These are phyloP conservation scores for Venturia nashicola DNA, from an alignment of 2,329 filamentous ascomycete genomes.

Conservation along the genomic window DNA sequence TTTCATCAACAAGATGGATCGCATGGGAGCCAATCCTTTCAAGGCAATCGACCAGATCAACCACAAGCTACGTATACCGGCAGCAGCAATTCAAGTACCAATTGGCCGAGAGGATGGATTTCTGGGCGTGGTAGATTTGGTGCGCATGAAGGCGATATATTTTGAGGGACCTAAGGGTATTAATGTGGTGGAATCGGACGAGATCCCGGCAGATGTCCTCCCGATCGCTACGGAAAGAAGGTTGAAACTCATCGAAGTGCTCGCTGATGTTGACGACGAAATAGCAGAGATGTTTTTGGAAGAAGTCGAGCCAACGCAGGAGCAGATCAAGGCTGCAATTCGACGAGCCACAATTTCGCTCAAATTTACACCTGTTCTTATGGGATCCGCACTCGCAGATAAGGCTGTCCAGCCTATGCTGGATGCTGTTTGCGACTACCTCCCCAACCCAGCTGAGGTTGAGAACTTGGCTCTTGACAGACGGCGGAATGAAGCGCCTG, in stretches of 20 bases:
- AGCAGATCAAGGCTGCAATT: slow-evolving; percentile 86
- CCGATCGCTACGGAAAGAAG: slow-evolving; percentile 72
- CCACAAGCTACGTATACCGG: slow-evolving; percentile 82
- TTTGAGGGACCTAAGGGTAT: slow-evolving; percentile 75
- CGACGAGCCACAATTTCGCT: slow-evolving; percentile 76
- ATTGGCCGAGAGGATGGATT: slow-evolving; percentile 90
- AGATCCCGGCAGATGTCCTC: slow-evolving; percentile 69
- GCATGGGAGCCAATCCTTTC: slow-evolving; percentile 96
- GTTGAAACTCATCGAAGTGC: slow-evolving; percentile 77
- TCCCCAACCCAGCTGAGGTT: slow-evolving; percentile 83
- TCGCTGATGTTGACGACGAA: slow-evolving; percentile 95
- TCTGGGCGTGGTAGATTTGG: slow-evolving; percentile 81
- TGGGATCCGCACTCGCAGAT: slow-evolving; percentile 91
- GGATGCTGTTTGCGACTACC: slow-evolving; percentile 89
- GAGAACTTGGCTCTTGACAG: slow-evolving; percentile 82
- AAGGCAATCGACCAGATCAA: slow-evolving; percentile 98
- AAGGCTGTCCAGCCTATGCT: slow-evolving; percentile 95
- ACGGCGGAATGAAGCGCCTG: slow-evolving; percentile 62
- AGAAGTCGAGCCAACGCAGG: slow-evolving; percentile 63
- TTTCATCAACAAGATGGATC: slow-evolving; percentile 99
- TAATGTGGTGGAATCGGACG: slow-evolving; percentile 60
- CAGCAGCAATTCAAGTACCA: slow-evolving; percentile 86
- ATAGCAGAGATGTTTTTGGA: slow-evolving; percentile 93
- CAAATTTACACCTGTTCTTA: slow-evolving; percentile 90
- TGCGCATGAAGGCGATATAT: slow-evolving; percentile 87